Evolutionary conservation across 2,329 filamentous ascomycete genomes (phyloP), one percentile per base, ranked within the genome.

Genomic region (Talaromyces funiculosus): DNA sequence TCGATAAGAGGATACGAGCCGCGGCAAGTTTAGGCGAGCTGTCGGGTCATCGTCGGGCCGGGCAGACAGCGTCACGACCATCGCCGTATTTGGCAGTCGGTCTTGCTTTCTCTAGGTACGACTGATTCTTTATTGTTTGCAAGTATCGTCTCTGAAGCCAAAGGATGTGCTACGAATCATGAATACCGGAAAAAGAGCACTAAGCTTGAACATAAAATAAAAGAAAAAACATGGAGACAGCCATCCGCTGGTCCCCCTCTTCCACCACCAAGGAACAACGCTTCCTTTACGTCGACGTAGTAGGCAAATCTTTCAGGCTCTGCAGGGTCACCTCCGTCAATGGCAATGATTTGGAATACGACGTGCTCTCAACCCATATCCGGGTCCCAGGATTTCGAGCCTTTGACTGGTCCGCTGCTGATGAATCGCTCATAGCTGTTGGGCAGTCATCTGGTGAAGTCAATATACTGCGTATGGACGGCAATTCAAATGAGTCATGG

Each of bases 341-440:
- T 53, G 71, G 73, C 49, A 70, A 68, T 14, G 73, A 71, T 18
- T 67, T 86, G 57, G 73, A 77, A 20, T 84, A 85, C 73, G 78
- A 82, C 57, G 76, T 82, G 20, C 67, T 86, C 6, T 78, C 80
- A 18, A 77, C 79, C 1, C 79, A 81, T 60, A 79, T 80, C 65
- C 81, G 82, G 63, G 78, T 86, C 1, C 83, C 84, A 29, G 79
- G 81, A 29, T 87, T 86, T 68, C 83, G 83, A 40, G 84, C 85
- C 14, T 87, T 87, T 71, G 85, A 87, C 70, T 87, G 84, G 84
- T 86, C 84, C 6, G 81, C 82, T 58, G 77, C 76, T 37, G 78
- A 86, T 65, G 81, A 85, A 61, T 77, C 78, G 53, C 72, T 86
- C 2, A 81, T 87, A 31, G 84, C 82, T 20, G 78, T 88, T 12